A percentile compares a stretch with the other conserved stretches of the same genome.
These are phyloP conservation scores for Dimocarpus longan DNA, from an alignment of 345 rosid species.

Conservation along the genomic window DNA sequence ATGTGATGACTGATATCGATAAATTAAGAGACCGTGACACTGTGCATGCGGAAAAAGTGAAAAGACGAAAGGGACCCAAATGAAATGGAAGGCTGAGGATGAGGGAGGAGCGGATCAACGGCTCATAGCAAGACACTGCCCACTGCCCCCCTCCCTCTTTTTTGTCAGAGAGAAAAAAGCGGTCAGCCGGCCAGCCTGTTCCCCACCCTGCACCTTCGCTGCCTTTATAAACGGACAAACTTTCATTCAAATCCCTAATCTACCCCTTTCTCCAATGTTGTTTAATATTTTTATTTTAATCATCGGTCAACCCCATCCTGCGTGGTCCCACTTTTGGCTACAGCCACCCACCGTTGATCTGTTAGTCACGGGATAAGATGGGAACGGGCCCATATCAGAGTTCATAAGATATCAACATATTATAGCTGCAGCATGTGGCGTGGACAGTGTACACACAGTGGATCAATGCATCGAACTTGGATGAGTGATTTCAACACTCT, in stretches of 20 bases:
- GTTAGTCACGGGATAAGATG: neutral
- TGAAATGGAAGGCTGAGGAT: neutral
- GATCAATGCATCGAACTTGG: neutral
- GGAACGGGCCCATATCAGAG: neutral
- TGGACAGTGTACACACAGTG: neutral
- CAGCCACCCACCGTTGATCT: constrained; percentile 2
- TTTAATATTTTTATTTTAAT: neutral
- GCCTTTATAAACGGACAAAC: constrained; percentile 21
- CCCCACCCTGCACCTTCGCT: constrained; percentile 16
- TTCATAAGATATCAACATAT: too few relatives aligned
- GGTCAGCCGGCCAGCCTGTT: constrained; percentile 40
- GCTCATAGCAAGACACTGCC: neutral
- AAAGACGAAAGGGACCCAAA: neutral
- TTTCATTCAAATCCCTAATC: neutral
- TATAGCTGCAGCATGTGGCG: neutral
- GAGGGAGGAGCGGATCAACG: neutral
- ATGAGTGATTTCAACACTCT: constrained; percentile 1
- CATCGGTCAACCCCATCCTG: neutral
- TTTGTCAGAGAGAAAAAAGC: neutral
- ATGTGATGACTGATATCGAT: too few relatives aligned
- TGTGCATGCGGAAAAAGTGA: neutral
- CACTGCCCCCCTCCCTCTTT: neutral
- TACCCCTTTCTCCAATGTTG: neutral
- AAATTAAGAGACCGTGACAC: neutral
- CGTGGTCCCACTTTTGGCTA: neutral